Evolutionary conservation across 805 yeast species (phyloP).

Genomic region (Candida suzukii): DNA sequence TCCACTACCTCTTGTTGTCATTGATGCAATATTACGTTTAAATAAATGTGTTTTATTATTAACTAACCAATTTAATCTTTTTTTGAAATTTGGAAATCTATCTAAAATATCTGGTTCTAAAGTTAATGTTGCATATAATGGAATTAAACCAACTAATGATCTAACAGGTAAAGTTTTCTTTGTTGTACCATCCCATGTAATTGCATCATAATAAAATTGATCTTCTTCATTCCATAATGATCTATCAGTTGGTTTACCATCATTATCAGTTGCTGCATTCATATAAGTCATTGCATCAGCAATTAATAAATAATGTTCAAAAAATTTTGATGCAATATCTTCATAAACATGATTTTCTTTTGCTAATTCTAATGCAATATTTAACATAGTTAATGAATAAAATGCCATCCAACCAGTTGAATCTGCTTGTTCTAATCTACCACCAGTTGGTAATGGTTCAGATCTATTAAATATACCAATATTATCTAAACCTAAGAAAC

Average conservation of each 20-base stretch:
- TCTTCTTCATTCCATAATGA: constrained; percentile 89
- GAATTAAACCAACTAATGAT: constrained; percentile 87
- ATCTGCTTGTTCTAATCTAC: constrained; percentile 86
- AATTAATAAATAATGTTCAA: constrained; percentile 85
- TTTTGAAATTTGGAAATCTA: constrained; percentile 74
- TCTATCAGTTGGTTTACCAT: constrained; percentile 34
- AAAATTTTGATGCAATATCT: constrained; percentile 89
- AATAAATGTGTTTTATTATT: constrained; percentile 63
- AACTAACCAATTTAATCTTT: constrained; percentile 78
- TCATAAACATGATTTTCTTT: constrained; percentile 81
- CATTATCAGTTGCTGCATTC: constrained; percentile 27
- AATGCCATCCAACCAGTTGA: constrained; percentile 98
- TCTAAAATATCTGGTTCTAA: constrained; percentile 77
- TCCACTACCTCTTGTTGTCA: constrained; percentile 72
- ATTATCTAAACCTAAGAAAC: constrained; percentile 87
- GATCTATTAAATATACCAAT: constrained; percentile 90
- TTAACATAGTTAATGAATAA: constrained; percentile 83
- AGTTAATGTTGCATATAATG: constrained; percentile 82
- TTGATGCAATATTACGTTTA: constrained; percentile 78
- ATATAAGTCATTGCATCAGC: constrained; percentile 88
- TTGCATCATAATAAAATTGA: constrained; percentile 85
- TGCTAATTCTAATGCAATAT: constrained; percentile 85
- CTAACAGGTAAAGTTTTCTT: constrained; percentile 74
- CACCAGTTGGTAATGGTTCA: constrained; percentile 91
- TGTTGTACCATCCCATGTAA: constrained; percentile 66